These are phyloP conservation scores for Penicillium coprophilum DNA, from an alignment of 495 filamentous ascomycete species.

Conservation along the genomic window DNA sequence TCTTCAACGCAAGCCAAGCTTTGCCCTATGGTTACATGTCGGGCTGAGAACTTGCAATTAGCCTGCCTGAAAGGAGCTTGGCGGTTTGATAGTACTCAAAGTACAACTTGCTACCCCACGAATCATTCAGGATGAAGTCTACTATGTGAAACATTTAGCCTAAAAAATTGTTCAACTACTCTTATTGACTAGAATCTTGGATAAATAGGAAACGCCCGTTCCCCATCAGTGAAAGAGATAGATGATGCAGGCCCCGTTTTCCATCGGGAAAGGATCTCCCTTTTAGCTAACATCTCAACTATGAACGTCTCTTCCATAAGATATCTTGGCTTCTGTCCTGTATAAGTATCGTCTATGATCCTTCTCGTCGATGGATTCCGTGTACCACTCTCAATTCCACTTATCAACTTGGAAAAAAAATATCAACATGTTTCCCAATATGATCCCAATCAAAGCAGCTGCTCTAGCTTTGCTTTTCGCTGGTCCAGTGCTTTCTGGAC, in stretches of 20 bases:
- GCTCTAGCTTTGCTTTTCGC: conserved; percentile 17
- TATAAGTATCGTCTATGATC: neutral
- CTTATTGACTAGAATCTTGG: neutral
- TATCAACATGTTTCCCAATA: conserved; percentile 1
- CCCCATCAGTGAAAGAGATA: neutral
- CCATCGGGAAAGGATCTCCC: conserved; percentile 4
- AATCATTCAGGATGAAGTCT: neutral
- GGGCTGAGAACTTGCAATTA: neutral
- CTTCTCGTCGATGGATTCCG: neutral
- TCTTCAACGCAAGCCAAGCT: conserved; percentile 2
- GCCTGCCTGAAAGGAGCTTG: neutral
- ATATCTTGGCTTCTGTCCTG: neutral
- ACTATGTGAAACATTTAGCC: conserved; percentile 9
- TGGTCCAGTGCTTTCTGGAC: conserved; percentile 9
- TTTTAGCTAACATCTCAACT: neutral
- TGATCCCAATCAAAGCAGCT: conserved; percentile 16
- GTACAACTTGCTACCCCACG: neutral
- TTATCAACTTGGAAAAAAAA: neutral
- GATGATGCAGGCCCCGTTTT: neutral
- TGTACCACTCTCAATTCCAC: neutral
- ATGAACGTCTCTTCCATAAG: neutral
- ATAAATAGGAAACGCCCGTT: conserved; percentile 1
- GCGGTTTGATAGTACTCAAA: neutral
- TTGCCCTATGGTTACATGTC: neutral
- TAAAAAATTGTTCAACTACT: neutral